Evolutionary conservation across 352 stramenopile genomes (phyloP), one percentile per base, ranked within the genome.

Genomic region (Pythium aristosporum): DNA sequence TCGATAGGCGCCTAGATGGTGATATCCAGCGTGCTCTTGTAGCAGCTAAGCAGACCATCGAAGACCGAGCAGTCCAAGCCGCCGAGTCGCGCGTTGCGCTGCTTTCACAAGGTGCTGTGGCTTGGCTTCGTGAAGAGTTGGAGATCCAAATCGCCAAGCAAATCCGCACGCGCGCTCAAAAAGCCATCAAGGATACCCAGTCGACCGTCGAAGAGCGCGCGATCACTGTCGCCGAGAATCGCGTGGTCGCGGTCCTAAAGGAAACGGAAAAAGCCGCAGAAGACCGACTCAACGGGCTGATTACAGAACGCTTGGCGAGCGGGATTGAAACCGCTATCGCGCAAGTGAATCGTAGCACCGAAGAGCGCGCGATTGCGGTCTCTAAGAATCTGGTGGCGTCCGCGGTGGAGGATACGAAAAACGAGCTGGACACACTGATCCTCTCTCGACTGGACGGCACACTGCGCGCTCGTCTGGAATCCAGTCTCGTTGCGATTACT

Each of bases 321-420:
- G 54, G 54, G 39, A n/a, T 43, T 3, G 28, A 61, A 52, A 11
- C 51, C 16, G 54, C 43, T 10, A 50, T 61, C 54, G 25, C 43
- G 9, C 12, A 52, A 20, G 39, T 61, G 18, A 21, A 30, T 23
- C 39, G 23, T n/a, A 25, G 23, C 12, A 21, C 18, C 3, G 36
- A 49, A 25, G 16, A 21, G 13, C n/a, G 52, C 1, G 21, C 39
- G 2, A 59, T 18, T 50, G 52, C 34, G 9, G n/a, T 47, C n/a
- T 20, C 34, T 34, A n/a, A 47, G 32, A 20, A 1, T 6, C 20
- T 46, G 5, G 18, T 57, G 2, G 18, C 51, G 10, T 23, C 15
- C 12, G 28, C 25, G 8, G 15, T 28, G 15, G 5, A n/a, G 5
- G 49, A 43, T 20, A 49, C 43, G 18, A 49, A 49, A 5, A 10